These are phyloP conservation scores for Bothriochloa decipiens DNA, from an alignment of 176 grass and related monocot species.

Conservation along the genomic window DNA sequence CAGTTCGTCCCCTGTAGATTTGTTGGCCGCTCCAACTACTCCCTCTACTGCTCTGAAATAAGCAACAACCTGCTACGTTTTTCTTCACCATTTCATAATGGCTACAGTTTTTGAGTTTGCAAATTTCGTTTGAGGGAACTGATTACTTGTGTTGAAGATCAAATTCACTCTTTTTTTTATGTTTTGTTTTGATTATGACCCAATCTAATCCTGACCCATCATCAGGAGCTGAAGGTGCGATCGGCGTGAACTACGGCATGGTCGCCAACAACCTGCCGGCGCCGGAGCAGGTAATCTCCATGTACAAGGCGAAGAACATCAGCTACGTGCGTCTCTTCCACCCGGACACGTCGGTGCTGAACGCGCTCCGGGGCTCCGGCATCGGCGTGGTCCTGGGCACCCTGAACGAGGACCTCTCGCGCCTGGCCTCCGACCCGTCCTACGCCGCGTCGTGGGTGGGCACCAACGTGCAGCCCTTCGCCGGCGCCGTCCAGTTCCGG, in stretches of 20 bases:
- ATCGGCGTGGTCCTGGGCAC: constrained; percentile 84
- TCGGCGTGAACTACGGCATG: constrained; percentile 98
- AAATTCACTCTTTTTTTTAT: background rate
- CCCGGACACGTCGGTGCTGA: constrained; percentile 59
- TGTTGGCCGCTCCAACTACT: constrained; percentile 42
- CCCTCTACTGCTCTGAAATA: background rate
- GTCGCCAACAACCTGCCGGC: constrained; percentile 75
- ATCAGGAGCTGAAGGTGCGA: constrained; percentile 49
- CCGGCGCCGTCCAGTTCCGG: constrained; percentile 60
- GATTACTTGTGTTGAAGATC: background rate
- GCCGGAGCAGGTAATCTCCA: constrained; percentile 73
- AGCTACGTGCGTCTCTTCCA: constrained; percentile 76
- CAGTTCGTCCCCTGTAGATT: constrained; percentile 20
- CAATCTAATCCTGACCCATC: background rate
- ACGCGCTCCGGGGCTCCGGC: constrained; percentile 56
- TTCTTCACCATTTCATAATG: constrained; percentile 16
- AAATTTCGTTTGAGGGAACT: background rate
- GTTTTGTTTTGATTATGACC: background rate
- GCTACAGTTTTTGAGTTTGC: background rate
- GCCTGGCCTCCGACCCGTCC: constrained; percentile 52
- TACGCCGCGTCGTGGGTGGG: constrained; percentile 78
- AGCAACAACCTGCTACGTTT: background rate
- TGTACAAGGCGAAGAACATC: constrained; percentile 82
- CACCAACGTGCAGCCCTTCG: constrained; percentile 74
- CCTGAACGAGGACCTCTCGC: constrained; percentile 71